phyloP scores from a whole-genome alignment of 805 yeast genomes.

The Sungouiozyma intestinalis region DNA sequence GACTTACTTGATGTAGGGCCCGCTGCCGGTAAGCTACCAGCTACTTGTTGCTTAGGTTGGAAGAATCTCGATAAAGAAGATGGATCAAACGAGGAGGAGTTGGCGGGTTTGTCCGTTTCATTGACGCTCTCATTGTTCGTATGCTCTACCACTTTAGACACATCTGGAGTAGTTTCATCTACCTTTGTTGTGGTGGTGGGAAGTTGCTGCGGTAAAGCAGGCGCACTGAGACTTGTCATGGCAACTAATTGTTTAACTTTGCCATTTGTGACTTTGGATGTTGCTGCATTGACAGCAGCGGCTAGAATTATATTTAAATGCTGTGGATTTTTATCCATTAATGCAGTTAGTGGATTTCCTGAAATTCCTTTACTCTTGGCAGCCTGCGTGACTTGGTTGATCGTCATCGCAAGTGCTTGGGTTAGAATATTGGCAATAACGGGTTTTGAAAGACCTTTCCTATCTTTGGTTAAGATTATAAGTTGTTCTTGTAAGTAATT shows the following conservation, averaged over 20 bases:
- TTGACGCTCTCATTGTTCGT: neutral
- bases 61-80: conserved; percentile 28
- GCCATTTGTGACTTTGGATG: conserved; percentile 48
- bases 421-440: conserved; percentile 78
- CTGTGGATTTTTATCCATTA: conserved; percentile 72
- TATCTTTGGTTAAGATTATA: conserved; percentile 65
- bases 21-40: conserved; percentile 11
- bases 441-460: conserved; percentile 67
- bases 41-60: conserved; percentile 25
- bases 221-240: conserved; percentile 3
- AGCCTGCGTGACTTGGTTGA: conserved; percentile 79
- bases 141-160: neutral
- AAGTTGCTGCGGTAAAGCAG: neutral
- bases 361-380: conserved; percentile 77
- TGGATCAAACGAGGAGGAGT: conserved; percentile 23
- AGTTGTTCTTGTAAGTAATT: conserved; percentile 80
- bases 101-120: neutral
- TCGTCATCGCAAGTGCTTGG: conserved; percentile 86
- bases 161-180: neutral
- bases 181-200: conserved; percentile 1
- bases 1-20: conserved; percentile 9
- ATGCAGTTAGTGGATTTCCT: conserved; percentile 65
- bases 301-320: conserved; percentile 70
- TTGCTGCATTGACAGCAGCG: conserved; percentile 72
- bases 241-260: conserved; percentile 35